Percentiles rank a stretch among this genome's conserved stretches.
phyloP scores from a whole-genome alignment of 78 protist species.

The Protostelium mycophagum region DNA sequence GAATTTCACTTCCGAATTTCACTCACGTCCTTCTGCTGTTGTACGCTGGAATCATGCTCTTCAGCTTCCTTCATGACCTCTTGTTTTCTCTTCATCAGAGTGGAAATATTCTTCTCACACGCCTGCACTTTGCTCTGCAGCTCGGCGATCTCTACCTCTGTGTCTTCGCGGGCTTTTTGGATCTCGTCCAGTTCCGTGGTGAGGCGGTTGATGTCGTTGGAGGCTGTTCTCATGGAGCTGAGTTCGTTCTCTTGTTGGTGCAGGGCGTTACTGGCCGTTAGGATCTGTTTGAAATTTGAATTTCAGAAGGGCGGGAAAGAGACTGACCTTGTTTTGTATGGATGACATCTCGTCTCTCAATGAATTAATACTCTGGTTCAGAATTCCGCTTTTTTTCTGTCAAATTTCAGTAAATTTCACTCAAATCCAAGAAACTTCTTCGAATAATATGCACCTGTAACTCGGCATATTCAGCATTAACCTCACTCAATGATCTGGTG shows the following conservation, averaged over 20 bases:
- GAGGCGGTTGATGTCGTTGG: background rate
- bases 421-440: too few species aligned
- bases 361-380: background rate
- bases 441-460: background rate
- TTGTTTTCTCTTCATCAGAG: background rate
- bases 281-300: background rate
- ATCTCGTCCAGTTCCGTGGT: background rate
- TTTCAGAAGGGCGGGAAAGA: background rate
- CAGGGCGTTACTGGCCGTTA: background rate
- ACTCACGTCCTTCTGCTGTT: slow-evolving; percentile 26
- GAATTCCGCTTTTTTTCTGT: background rate
- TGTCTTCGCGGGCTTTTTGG: background rate
- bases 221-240: background rate
- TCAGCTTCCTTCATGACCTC: background rate
- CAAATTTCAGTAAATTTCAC: too few species aligned
- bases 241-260: background rate
- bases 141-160: background rate
- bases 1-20: slow-evolving; percentile 1
- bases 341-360: background rate
- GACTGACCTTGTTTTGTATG: background rate
- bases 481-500: background rate
- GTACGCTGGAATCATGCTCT: slow-evolving; percentile 1
- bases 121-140: background rate
- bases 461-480: background rate
- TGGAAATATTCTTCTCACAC: background rate